A percentile compares a stretch with the other conserved stretches of the same genome.
phyloP scores from a whole-genome alignment of 73 alveolate species.

The Loxodes magnus region DNA sequence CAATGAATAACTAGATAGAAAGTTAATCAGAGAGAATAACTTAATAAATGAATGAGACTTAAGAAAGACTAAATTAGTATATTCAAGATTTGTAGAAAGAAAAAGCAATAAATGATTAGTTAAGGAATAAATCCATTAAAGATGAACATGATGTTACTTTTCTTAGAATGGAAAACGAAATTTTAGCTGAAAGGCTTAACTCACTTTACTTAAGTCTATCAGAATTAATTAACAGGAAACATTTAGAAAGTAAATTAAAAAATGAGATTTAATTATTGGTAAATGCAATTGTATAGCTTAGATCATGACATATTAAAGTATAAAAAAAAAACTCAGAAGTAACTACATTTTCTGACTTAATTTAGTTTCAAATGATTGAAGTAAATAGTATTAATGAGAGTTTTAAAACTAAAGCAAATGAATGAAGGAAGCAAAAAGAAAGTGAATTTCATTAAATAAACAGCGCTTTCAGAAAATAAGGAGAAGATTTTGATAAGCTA shows the following conservation, averaged over 20 bases:
- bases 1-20: no score
- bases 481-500: constrained; percentile 24
- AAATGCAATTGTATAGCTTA: neutral
- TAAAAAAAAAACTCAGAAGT: neutral
- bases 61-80: no score
- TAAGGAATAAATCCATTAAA: neutral
- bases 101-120: neutral
- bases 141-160: neutral
- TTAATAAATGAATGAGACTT: no score
- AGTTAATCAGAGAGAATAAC: no score
- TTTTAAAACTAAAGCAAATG: constrained; percentile 14
- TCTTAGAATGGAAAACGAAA: constrained; percentile 2
- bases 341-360: neutral
- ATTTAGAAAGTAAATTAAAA: neutral
- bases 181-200: constrained; percentile 4
- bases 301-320: neutral
- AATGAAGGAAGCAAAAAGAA: neutral
- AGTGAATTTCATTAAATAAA: no score
- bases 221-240: neutral
- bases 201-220: neutral
- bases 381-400: constrained; percentile 6
- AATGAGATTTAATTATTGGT: neutral
- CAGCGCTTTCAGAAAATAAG: constrained; percentile 15
- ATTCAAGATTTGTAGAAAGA: neutral
- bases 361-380: neutral